Conservation (phyloP, 495 filamentous ascomycete species). For the Penicillium silybi region DNA sequence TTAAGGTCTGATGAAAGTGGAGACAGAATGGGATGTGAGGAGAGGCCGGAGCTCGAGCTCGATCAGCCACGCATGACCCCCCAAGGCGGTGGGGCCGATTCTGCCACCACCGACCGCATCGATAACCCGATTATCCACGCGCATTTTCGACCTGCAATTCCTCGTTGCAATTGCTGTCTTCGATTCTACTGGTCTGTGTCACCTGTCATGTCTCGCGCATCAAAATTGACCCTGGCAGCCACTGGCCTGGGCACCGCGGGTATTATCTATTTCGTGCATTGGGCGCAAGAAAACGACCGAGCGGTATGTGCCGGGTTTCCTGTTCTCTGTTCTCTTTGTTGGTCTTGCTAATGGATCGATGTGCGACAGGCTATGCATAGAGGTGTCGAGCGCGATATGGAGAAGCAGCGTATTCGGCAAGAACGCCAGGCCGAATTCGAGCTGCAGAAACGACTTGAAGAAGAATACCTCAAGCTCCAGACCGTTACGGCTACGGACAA, state of each 20-base stretch:
- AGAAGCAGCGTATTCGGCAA: conserved; percentile 83
- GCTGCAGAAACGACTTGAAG: conserved; percentile 77
- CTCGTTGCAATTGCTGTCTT: neutral
- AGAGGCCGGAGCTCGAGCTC: conserved; percentile 35
- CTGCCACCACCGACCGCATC: conserved; percentile 33
- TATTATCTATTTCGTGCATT: conserved; percentile 85
- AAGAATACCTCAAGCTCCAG: conserved; percentile 88
- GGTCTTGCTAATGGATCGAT: neutral
- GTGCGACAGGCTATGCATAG: conserved; percentile 81
- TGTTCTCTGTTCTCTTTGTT: neutral
- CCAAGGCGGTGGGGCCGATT: conserved; percentile 34
- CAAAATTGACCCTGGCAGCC: conserved; percentile 76
- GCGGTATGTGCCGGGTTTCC: conserved; percentile 47
- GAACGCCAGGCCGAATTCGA: conserved; percentile 92
- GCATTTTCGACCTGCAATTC: conserved; percentile 9
- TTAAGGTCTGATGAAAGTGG: conserved; percentile 9
- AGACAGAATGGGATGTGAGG: conserved; percentile 16
- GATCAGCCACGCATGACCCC: conserved; percentile 37
- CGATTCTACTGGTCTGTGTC: neutral
- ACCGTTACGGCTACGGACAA: conserved; percentile 45
- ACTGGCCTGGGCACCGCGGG: conserved; percentile 72
- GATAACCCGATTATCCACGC: conserved; percentile 29
- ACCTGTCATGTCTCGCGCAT: conserved; percentile 73
- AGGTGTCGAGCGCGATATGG: conserved; percentile 90
- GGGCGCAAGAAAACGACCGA: conserved; percentile 80